Percentiles rank a stretch among this genome's conserved stretches.
Conservation (phyloP, 805 yeast species). For the Candida peoriensis region DNA sequence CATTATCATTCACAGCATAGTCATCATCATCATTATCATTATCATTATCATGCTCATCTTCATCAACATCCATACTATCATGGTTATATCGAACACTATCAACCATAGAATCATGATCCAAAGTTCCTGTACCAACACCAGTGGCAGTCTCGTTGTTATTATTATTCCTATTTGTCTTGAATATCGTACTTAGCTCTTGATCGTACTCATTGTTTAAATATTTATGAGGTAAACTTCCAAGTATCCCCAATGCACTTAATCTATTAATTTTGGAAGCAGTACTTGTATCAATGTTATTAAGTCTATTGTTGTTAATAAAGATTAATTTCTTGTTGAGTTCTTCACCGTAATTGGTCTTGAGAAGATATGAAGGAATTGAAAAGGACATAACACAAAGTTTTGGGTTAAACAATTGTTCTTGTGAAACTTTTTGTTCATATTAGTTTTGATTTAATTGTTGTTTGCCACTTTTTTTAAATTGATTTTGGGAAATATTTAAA, state of each 20-base stretch:
- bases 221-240: background rate
- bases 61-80: slow-evolving; percentile 16
- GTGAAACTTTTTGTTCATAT: too few relatives aligned
- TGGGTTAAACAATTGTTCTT: too few relatives aligned
- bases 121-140: background rate
- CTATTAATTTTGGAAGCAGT: background rate
- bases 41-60: slow-evolving; percentile 7
- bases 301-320: background rate
- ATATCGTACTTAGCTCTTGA: background rate
- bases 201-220: background rate
- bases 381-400: too few relatives aligned
- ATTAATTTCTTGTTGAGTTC: background rate
- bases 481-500: too few relatives aligned
- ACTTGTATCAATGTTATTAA: background rate
- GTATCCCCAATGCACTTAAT: background rate
- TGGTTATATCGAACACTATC: slow-evolving; percentile 7
- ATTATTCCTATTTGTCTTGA: background rate
- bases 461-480: too few relatives aligned
- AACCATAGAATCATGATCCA: background rate
- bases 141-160: background rate
- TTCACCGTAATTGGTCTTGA: background rate
- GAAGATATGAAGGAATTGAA: background rate
- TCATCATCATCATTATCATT: background rate
- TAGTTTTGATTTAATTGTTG: too few relatives aligned
- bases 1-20: background rate